These are phyloP conservation scores for Leccinellum luteum DNA, from an alignment of 768 basidiomycete species.

Conservation along the genomic window DNA sequence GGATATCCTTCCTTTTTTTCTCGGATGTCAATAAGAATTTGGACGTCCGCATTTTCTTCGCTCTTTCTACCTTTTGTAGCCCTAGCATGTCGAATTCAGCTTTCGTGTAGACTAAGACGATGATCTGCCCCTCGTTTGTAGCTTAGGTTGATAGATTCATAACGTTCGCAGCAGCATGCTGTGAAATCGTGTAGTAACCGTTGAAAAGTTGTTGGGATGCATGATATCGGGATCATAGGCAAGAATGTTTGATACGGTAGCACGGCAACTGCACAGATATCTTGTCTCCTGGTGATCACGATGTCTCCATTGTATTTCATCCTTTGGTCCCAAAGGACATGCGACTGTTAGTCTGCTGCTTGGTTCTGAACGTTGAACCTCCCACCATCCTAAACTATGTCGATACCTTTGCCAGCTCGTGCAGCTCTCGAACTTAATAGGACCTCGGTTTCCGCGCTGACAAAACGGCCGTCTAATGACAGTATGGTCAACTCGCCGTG, in stretches of 20 bases:
- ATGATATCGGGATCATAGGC: not conserved
- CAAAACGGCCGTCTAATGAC: not conserved
- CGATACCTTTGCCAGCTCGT: not conserved
- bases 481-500: not conserved
- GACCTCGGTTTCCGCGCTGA: not conserved
- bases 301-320: constrained; percentile 5
- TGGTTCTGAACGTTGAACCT: constrained; percentile 13
- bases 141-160: not conserved
- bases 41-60: not conserved
- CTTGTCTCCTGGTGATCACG: not conserved
- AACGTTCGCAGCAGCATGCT: not conserved
- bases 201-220: not conserved
- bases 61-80: constrained; percentile 18
- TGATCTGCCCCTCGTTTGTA: constrained; percentile 4
- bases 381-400: constrained; percentile 4
- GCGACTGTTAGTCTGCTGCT: not conserved
- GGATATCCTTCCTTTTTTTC: not conserved
- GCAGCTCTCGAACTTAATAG: not conserved
- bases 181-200: not conserved
- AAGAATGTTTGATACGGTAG: not conserved
- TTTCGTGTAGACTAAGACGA: constrained; percentile 1
- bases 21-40: too few relatives aligned
- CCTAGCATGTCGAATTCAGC: constrained; percentile 8
- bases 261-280: not conserved
- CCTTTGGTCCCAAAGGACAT: constrained; percentile 2